Conservation (phyloP, 1,139 yeast species). For the Suhomyces bolitotheri region DNA sequence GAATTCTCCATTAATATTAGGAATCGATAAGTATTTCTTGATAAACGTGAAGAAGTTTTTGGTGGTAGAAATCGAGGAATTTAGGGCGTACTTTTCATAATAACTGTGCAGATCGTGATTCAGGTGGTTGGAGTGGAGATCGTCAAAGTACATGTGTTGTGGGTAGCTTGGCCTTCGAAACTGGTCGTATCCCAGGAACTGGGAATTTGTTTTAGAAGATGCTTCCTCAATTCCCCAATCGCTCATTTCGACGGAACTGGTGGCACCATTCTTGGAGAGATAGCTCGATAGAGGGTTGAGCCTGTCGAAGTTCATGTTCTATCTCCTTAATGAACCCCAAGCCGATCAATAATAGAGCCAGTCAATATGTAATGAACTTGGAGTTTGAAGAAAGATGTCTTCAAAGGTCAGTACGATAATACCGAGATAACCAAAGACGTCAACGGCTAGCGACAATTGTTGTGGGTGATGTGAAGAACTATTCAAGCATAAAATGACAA, state of each 20-base stretch:
- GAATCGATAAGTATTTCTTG: slow-evolving; percentile 28
- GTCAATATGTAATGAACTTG: too few relatives aligned
- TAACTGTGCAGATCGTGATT: slow-evolving; percentile 16
- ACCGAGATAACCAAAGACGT: too few relatives aligned
- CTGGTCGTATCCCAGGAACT: slow-evolving; percentile 4
- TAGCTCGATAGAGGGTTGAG: slow-evolving; percentile 31
- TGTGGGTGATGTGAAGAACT: too few relatives aligned
- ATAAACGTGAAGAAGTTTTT: slow-evolving; percentile 31
- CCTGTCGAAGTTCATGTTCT: slow-evolving; percentile 37
- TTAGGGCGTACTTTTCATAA: slow-evolving; percentile 12
- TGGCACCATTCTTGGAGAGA: slow-evolving; percentile 15
- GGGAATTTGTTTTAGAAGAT: slow-evolving; percentile 3
- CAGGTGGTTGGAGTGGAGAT: slow-evolving; percentile 4
- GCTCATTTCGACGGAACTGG: slow-evolving; percentile 24
- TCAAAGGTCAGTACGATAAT: too few relatives aligned
- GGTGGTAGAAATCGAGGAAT: slow-evolving; percentile 19
- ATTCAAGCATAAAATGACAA: too few relatives aligned
- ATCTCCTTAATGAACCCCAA: too few relatives aligned
- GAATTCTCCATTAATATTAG: slow-evolving; percentile 22
- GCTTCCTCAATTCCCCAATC: slow-evolving; percentile 47
- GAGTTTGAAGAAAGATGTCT: too few relatives aligned
- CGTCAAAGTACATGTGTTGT: slow-evolving; percentile 12
- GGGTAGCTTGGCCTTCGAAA: slow-evolving; percentile 17
- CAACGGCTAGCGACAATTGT: too few relatives aligned
- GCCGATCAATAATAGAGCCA: neutral